A percentile compares a stretch with the other conserved stretches of the same genome.
Evolutionary conservation across 2,329 filamentous ascomycete species (phyloP).

Genomic region (Talaromyces atroroseus): DNA sequence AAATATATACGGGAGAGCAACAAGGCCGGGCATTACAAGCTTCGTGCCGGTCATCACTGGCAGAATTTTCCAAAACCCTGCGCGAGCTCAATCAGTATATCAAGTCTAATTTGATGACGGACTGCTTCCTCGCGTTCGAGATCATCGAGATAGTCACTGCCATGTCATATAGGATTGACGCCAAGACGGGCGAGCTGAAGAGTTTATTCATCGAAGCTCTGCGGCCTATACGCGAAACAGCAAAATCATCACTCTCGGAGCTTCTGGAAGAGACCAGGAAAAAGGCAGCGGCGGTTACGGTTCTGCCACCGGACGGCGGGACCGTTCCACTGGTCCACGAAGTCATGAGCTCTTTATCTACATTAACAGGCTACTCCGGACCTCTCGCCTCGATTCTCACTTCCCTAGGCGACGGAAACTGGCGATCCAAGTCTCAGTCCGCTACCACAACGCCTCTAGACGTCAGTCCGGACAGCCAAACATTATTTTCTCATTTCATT

Average conservation of each 20-base stretch:
- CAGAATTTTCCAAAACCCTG: slow-evolving; percentile 78
- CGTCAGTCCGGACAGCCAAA: slow-evolving; percentile 77
- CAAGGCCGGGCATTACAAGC: slow-evolving; percentile 73
- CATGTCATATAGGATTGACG: slow-evolving; percentile 72
- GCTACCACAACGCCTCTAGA: slow-evolving; percentile 72
- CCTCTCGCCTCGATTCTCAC: slow-evolving; percentile 87
- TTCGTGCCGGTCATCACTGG: slow-evolving; percentile 71
- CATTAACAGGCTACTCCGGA: slow-evolving; percentile 78
- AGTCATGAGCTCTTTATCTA: slow-evolving; percentile 78
- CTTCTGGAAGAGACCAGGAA: slow-evolving; percentile 77
- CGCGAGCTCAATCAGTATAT: slow-evolving; percentile 87
- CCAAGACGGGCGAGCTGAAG: slow-evolving; percentile 80
- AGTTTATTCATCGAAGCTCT: slow-evolving; percentile 74
- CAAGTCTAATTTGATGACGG: slow-evolving; percentile 75
- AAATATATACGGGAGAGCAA: slow-evolving; percentile 78
- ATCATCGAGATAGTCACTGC: slow-evolving; percentile 84
- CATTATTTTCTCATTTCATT: slow-evolving; percentile 86
- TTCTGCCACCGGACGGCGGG: slow-evolving; percentile 71
- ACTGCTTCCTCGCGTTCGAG: slow-evolving; percentile 93
- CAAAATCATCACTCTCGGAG: slow-evolving; percentile 76
- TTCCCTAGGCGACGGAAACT: slow-evolving; percentile 87
- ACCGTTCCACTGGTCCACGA: slow-evolving; percentile 73
- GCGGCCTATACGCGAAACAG: slow-evolving; percentile 86
- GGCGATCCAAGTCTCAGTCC: slow-evolving; percentile 61
- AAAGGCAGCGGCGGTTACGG: slow-evolving; percentile 59